Conservation (phyloP, 1,139 yeast genomes). For the Debaryomyces udenii region DNA sequence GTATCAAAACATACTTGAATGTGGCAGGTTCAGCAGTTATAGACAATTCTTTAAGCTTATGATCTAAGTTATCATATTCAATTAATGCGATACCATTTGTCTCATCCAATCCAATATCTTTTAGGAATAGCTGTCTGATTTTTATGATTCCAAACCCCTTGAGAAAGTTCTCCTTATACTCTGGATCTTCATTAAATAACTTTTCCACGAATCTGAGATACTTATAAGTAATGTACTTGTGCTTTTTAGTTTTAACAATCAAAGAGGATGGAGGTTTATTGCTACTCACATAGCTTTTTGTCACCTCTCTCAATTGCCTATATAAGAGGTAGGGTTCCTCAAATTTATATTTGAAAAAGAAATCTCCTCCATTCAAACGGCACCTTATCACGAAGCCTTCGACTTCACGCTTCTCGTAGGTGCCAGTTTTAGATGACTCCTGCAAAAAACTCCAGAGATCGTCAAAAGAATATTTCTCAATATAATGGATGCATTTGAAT, state of each 20-base stretch:
- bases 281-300: constrained; percentile 57
- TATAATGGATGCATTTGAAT: constrained; percentile 57
- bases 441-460: constrained; percentile 56
- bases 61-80: constrained; percentile 23
- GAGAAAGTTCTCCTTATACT: constrained; percentile 47
- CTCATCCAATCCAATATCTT: constrained; percentile 36
- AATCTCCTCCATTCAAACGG: constrained; percentile 34
- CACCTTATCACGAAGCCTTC: constrained; percentile 95
- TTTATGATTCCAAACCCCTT: constrained; percentile 75
- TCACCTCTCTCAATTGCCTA: constrained; percentile 87
- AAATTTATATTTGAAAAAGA: constrained; percentile 90
- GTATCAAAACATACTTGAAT: constrained; percentile 64
- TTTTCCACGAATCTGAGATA: constrained; percentile 71
- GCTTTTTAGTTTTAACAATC: constrained; percentile 45
- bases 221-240: constrained; percentile 61
- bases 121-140: constrained; percentile 63
- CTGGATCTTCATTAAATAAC: constrained; percentile 49
- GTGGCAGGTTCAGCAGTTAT: constrained; percentile 11
- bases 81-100: constrained; percentile 38
- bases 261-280: constrained; percentile 44
- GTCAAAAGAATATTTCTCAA: constrained; percentile 38
- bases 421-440: constrained; percentile 65
- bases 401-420: constrained; percentile 68
- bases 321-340: constrained; percentile 94
- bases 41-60: constrained; percentile 14